Evolutionary conservation across 768 basidiomycete genomes (phyloP), one percentile per base, ranked within the genome.

Genomic region (Candolleomyces efflorescens): DNA sequence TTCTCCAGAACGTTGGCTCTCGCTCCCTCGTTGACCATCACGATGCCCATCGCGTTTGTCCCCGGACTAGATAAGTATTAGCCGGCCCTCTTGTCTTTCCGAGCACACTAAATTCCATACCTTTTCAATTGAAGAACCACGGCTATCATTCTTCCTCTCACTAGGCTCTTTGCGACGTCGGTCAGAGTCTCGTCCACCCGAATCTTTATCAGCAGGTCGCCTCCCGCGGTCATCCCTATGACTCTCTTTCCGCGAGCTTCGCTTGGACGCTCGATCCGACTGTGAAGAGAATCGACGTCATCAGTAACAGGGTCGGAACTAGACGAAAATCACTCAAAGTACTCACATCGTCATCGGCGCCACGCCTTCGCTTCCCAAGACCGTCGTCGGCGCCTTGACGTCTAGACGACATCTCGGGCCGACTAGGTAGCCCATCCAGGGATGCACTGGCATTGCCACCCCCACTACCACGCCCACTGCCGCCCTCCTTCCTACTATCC

Each of bases 221-320:
- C 89, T 83, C 60, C 73, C 74, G 37, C 89, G 80, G 39, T 92
- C 90, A 55, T 92, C 90, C 50, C 89, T 83, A 65, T 90, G 87
- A 27, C 82, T 71, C 2, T 91, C 89, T 67, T 89, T 89, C 50
- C 90, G 84, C 57, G 90, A 87, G 58, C 83, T 82, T n/a, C 90
- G 86, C 69, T 92, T 92, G n/a, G 85, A 81, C 36, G 80, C 78
- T 62, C 90, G 82, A 53, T 92, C 90, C 59, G 83, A 72, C 89
- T 91, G 67, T 37, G 20, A 56, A 47, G 36, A 55, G 36, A 15
- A 23, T 6, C 18, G 23, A 57, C 48, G 27, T 36, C 36, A 51
- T 50, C 43, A 36, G 32, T 32, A 56, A 46, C 43, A 38, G n/a
- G 36, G 3, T 7, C 24, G 23, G 12, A 20, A 7, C 43, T 13